Base-by-base conservation (phyloP, 768 basidiomycete species). In the Podaxis sp. region DNA sequence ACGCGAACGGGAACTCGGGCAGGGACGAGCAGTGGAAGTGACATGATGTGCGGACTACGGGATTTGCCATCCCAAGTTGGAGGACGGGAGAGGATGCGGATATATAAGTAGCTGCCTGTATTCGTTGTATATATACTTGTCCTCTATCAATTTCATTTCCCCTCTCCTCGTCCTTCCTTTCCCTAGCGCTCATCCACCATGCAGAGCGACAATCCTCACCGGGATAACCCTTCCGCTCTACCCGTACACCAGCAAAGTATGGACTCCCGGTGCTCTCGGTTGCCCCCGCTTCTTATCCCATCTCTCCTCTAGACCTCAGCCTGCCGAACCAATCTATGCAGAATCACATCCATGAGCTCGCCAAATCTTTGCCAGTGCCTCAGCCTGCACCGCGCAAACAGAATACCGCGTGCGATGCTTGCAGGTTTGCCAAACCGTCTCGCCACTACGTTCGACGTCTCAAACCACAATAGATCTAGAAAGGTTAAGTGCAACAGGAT, bases 371-470 rank as follows among this genome's bases (percentile, higher is more conserved):
- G 0, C 89, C 92, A 0, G 90, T 91, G n/a, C 90, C 92, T 8
- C 80, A 93, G 62, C 89, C 92, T 0, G 90, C 91, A n/a, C 90
- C 92, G 5, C 80, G 94, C 61, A 94, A 93, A 73, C 94, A 95
- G 76, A 96, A 96, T 72, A 91, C 93, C 22, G 94, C 94, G 27
- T 96, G 94, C 75, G 94, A 96, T 79, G 90, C 90, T 57, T 96
- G 94, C 85, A 89, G 90, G 90, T 89, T 6, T 63, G 77, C 66
- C 43, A 27, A 29, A 66, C 60, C 9, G 37, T 38, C 29, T 19
- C 8, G n/a, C 36, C 47, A 11, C 38, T 54, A 41, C 33, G 43
- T 47, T 47, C 64, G 50, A 60, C 67, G 61, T 65, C 63, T 66
- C 33, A 68, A 65, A 53, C 49, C 54, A 57, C 38, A 57, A 60